A percentile compares a stretch with the other conserved stretches of the same genome.
Conservation (phyloP, 805 yeast genomes). For the Ogataea paraovalis region DNA sequence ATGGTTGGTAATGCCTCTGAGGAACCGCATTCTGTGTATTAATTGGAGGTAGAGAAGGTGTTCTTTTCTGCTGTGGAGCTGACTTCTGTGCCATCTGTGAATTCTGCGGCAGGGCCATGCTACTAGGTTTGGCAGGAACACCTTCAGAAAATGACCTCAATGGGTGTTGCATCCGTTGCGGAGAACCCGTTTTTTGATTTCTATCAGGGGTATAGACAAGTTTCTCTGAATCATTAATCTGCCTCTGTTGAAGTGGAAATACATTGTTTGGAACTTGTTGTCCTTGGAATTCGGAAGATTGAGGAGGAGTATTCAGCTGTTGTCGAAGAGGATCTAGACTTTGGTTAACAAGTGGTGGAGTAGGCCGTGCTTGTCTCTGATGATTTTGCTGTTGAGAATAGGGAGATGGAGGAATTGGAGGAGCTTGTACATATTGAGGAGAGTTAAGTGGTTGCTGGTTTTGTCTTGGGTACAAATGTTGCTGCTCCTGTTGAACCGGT, state of each 20-base stretch:
- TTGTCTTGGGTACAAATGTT: conserved; percentile 8
- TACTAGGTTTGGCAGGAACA: background rate
- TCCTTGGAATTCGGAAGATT: background rate
- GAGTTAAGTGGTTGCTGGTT: background rate
- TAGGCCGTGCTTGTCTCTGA: background rate
- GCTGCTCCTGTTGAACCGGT: background rate
- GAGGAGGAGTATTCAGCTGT: background rate
- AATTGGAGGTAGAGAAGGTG: conserved; percentile 22
- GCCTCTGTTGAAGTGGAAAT: background rate
- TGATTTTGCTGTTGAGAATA: background rate
- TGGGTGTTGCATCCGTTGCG: background rate
- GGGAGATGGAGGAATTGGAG: background rate
- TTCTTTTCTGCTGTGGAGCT: conserved; percentile 6
- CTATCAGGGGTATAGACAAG: background rate
- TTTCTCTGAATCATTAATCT: background rate
- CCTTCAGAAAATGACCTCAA: conserved; percentile 6
- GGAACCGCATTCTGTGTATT: conserved; percentile 24
- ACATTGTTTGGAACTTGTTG: background rate
- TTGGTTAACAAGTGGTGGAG: conserved; percentile 3
- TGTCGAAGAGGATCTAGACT: conserved; percentile 1
- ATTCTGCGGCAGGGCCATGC: background rate
- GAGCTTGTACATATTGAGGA: background rate
- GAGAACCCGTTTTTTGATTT: background rate
- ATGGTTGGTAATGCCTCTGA: conserved; percentile 12
- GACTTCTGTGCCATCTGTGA: background rate